These are phyloP conservation scores for Benincasa hispida DNA, from an alignment of 306 rosid species.

Conservation along the genomic window DNA sequence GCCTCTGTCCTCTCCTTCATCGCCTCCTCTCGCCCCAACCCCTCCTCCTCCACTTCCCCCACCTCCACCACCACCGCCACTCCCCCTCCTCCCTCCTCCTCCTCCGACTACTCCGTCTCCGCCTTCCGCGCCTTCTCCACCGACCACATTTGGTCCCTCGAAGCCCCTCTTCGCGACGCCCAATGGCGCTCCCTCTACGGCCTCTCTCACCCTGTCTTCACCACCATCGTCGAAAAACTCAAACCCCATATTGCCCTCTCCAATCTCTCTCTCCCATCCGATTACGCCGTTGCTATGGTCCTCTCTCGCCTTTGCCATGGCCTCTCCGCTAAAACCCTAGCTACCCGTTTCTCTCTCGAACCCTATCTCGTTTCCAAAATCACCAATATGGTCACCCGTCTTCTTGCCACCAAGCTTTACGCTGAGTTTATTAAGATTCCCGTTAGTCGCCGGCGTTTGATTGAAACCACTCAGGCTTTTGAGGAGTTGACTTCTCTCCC, in stretches of 20 bases:
- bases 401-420: slow-evolving; percentile 81
- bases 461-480: slow-evolving; percentile 66
- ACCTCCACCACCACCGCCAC: slow-evolving; percentile 6
- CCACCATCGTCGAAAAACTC: slow-evolving; percentile 80
- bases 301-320: slow-evolving; percentile 88
- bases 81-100: slow-evolving; percentile 1
- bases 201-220: slow-evolving; percentile 74
- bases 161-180: slow-evolving; percentile 83
- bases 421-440: slow-evolving; percentile 82
- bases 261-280: slow-evolving; percentile 80
- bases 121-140: slow-evolving; percentile 91
- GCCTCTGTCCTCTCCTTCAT: slow-evolving; percentile 87
- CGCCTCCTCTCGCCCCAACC: slow-evolving; percentile 40
- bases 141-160: slow-evolving; percentile 92
- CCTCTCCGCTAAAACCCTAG: slow-evolving; percentile 53
- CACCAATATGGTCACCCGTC: slow-evolving; percentile 93
- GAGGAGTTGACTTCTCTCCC: slow-evolving; percentile 82
- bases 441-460: slow-evolving; percentile 51
- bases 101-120: slow-evolving; percentile 53
- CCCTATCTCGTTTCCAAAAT: slow-evolving; percentile 86
- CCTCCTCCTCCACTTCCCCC: slow-evolving; percentile 15
- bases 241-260: slow-evolving; percentile 75
- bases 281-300: slow-evolving; percentile 89
- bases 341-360: slow-evolving; percentile 73
- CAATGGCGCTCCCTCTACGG: slow-evolving; percentile 93